A percentile compares a stretch with the other conserved stretches of the same genome.
These are phyloP conservation scores for Melanomma pulvis-pyrius DNA, from an alignment of 495 filamentous ascomycete species.

Conservation along the genomic window DNA sequence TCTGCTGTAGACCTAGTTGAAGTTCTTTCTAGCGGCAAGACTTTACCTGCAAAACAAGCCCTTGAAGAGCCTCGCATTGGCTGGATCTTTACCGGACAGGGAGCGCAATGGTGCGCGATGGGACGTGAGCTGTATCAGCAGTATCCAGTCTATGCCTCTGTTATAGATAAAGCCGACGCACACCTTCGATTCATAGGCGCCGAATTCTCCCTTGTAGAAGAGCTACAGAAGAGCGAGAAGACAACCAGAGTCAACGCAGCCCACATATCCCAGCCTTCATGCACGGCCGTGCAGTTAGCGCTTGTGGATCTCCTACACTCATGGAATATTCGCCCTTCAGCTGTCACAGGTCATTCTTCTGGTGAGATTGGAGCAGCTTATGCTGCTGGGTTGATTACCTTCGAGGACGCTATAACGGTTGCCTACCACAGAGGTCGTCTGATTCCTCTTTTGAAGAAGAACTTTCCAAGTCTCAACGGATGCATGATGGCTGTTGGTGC, in stretches of 20 bases:
- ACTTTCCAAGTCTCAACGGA: slow-evolving; percentile 3
- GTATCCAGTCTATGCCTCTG: neutral
- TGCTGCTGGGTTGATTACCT: neutral
- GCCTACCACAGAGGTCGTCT: slow-evolving; percentile 4
- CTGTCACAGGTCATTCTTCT: slow-evolving; percentile 27
- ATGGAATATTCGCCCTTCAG: neutral
- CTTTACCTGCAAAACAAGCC: no score
- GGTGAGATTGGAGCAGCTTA: slow-evolving; percentile 30
- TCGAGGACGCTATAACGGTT: neutral
- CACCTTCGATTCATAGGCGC: neutral
- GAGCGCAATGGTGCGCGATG: neutral
- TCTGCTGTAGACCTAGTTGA: neutral
- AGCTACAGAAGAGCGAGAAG: slow-evolving; percentile 33
- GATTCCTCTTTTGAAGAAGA: neutral
- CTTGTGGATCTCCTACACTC: slow-evolving; percentile 3
- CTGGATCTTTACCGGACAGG: slow-evolving; percentile 20
- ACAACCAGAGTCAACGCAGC: neutral
- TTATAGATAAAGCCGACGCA: slow-evolving; percentile 20
- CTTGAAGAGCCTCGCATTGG: slow-evolving; percentile 20
- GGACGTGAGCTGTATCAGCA: neutral
- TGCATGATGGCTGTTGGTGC: slow-evolving; percentile 37
- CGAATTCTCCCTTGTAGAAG: neutral
- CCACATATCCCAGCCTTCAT: neutral
- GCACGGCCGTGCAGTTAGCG: slow-evolving; percentile 15
- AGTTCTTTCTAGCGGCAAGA: no score